Conservation (phyloP, 768 basidiomycete genomes). For the Calocera viscosa region DNA sequence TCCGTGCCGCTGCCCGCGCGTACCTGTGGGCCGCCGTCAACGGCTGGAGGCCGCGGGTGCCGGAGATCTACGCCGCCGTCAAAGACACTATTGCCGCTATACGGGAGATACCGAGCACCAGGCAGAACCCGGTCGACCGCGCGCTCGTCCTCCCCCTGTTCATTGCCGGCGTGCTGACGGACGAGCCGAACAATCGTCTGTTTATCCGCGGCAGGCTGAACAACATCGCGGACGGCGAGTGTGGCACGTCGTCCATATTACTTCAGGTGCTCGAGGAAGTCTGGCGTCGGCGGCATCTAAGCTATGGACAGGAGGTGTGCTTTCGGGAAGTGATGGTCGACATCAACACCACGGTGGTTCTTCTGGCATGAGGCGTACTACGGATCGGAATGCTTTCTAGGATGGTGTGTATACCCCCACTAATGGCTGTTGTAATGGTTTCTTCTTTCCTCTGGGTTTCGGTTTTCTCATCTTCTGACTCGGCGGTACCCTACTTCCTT, state of each 20-base stretch:
- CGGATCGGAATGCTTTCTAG: not conserved
- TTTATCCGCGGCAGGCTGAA: slow-evolving; percentile 36
- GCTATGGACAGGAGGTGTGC: slow-evolving; percentile 31
- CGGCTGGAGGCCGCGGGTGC: slow-evolving; percentile 44
- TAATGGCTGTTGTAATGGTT: not conserved
- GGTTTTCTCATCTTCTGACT: not conserved
- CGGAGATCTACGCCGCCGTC: slow-evolving; percentile 8
- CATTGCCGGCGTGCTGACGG: slow-evolving; percentile 7
- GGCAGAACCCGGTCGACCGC: slow-evolving; percentile 4
- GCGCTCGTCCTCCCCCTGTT: slow-evolving; percentile 10
- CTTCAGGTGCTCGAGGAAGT: slow-evolving; percentile 16
- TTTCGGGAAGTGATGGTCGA: slow-evolving; percentile 50
- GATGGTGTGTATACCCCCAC: not conserved
- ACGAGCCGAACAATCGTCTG: slow-evolving; percentile 26
- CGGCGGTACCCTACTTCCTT: not conserved
- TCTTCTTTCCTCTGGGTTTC: not conserved
- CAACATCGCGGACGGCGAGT: slow-evolving; percentile 24
- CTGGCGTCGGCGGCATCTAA: slow-evolving; percentile 11
- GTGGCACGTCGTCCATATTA: not conserved
- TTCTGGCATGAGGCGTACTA: slow-evolving; percentile 40
- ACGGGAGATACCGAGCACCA: not conserved
- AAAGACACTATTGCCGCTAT: slow-evolving; percentile 7
- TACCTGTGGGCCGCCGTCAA: slow-evolving; percentile 69
- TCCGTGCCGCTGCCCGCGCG: slow-evolving; percentile 60
- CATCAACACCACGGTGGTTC: slow-evolving; percentile 32